Conservation (phyloP, 176 grass and related monocot species). For the Rhynchospora tenuis region DNA sequence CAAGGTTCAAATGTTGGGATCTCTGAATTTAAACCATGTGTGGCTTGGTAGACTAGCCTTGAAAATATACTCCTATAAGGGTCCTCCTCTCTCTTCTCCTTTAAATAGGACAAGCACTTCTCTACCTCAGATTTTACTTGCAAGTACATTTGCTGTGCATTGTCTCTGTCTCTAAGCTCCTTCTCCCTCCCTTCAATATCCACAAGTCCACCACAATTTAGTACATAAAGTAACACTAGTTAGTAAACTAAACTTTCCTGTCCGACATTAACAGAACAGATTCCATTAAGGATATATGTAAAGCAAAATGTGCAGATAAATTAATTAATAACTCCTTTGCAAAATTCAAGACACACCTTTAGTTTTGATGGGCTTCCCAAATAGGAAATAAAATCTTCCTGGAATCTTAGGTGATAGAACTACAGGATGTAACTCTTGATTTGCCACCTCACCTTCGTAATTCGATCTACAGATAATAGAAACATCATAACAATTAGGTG, state of each 20-base stretch:
- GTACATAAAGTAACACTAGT: background rate
- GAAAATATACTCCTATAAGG: conserved; percentile 72
- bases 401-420: conserved; percentile 56
- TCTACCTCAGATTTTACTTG: conserved; percentile 80
- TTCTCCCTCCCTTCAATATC: conserved; percentile 52
- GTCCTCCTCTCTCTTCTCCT: conserved; percentile 76
- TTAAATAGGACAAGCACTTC: conserved; percentile 56
- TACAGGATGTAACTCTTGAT: conserved; percentile 58
- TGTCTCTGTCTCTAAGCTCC: conserved; percentile 50
- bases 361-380: conserved; percentile 85
- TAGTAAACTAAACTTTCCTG: background rate
- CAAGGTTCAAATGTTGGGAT: conserved; percentile 84
- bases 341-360: conserved; percentile 40
- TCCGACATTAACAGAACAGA: background rate
- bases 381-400: conserved; percentile 74
- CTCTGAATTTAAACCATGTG: conserved; percentile 48
- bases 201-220: background rate
- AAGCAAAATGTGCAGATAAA: background rate
- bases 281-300: background rate
- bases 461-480: conserved; percentile 37
- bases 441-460: conserved; percentile 50
- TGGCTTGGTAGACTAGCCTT: conserved; percentile 64
- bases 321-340: background rate
- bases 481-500: background rate
- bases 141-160: conserved; percentile 63